Evolutionary conservation across 352 stramenopile genomes (phyloP).

Genomic region (Thalassiosira livingstoniorum): DNA sequence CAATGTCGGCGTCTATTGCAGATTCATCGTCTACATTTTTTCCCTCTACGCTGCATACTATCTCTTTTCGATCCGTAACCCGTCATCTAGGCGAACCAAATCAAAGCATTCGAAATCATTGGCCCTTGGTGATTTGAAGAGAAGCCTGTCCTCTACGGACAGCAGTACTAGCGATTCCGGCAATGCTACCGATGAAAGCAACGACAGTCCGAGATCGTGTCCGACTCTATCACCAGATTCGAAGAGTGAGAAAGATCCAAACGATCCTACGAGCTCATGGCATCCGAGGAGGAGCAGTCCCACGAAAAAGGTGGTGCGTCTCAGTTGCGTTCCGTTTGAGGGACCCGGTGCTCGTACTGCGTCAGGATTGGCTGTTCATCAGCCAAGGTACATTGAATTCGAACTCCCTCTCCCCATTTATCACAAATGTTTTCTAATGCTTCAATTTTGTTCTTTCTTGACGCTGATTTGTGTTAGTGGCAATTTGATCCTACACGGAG

Average conservation of each 20-base stretch:
- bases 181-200: not conserved
- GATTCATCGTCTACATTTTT: not conserved
- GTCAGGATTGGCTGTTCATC: constrained; percentile 15
- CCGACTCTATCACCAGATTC: not conserved
- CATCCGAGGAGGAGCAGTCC: constrained; percentile 7
- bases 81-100: not conserved
- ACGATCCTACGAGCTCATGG: too few relatives aligned
- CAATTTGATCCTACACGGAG: constrained; percentile 23
- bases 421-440: not conserved
- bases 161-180: not conserved
- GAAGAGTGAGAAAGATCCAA: not conserved
- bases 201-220: not conserved
- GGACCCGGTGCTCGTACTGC: constrained; percentile 3
- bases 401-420: not conserved
- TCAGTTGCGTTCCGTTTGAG: constrained; percentile 20
- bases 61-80: not conserved
- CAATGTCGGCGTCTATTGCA: not conserved
- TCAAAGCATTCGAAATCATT: not conserved
- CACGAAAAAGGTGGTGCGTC: not conserved
- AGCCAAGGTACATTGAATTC: not conserved
- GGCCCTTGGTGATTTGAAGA: not conserved
- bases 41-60: not conserved
- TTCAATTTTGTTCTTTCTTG: too few relatives aligned
- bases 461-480: not conserved
- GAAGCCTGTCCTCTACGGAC: not conserved